phyloP scores from a whole-genome alignment of 345 rosid genomes.

The Adansonia digitata region DNA sequence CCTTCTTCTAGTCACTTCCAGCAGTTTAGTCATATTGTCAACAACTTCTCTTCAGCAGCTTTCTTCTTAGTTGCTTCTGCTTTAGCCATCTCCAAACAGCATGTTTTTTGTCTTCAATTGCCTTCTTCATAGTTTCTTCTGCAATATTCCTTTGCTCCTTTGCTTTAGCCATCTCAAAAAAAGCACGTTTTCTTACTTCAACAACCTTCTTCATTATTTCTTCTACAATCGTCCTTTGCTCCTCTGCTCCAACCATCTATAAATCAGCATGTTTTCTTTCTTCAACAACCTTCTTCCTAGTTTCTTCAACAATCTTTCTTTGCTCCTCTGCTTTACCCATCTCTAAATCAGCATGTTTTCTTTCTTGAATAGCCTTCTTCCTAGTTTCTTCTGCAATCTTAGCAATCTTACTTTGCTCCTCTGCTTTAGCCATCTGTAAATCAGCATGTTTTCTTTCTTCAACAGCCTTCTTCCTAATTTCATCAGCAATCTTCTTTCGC shows the following conservation, averaged over 20 bases:
- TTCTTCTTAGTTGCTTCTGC: neutral
- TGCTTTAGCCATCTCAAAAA: conserved; percentile 32
- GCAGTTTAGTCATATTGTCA: neutral
- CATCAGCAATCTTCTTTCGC: neutral
- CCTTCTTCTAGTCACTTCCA: conserved; percentile 10
- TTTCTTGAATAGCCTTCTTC: conserved; percentile 20
- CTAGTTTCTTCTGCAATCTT: conserved; percentile 7
- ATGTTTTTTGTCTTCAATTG: conserved; percentile 30
- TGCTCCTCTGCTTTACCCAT: conserved; percentile 38
- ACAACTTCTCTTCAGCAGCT: neutral
- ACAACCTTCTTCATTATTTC: conserved; percentile 33
- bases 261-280: conserved; percentile 5
- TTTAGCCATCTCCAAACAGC: neutral
- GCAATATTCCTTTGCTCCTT: neutral
- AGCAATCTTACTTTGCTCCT: neutral
- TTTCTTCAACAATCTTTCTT: conserved; percentile 32
- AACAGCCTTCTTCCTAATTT: neutral
- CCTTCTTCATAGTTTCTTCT: conserved; percentile 10
- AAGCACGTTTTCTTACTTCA: conserved; percentile 29
- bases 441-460: conserved; percentile 16
- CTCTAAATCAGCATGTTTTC: conserved; percentile 31
- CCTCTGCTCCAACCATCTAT: neutral
- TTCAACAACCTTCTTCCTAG: conserved; percentile 36
- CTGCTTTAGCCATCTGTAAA: neutral
- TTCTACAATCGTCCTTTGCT: conserved; percentile 1